Evolutionary conservation across 2,329 filamentous ascomycete species (phyloP), one percentile per base, ranked within the genome.

Genomic region (Lasiodiplodia gonubiensis): DNA sequence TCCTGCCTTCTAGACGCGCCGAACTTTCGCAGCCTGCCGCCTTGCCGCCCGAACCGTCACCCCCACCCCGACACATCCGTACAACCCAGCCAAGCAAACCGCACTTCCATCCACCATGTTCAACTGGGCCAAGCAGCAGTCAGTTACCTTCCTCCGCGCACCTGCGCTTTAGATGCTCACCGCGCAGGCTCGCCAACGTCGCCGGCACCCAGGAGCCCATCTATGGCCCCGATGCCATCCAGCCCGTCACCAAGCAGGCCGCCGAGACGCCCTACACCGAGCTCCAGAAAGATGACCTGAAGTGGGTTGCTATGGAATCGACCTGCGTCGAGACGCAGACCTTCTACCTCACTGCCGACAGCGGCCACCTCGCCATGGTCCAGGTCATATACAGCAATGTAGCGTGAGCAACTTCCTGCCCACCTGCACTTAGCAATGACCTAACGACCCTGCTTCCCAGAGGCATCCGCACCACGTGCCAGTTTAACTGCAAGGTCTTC

Each of bases 331-430:
- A 99, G 85, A 97, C 93, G 35, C 91, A 97, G 83, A 93, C 87
- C 70, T 99, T 97, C 83, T 99, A 99, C 83, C 82, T 97, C 75
- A 90, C 90, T 80, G 85, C 90, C 67, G 92, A 97, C 70, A 88
- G 84, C 69, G 95, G 95, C 61, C 86, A 90, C 70, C 80, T 94
- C 71, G 92, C 86, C 64, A 87, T 97, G 80, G 88, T 88, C 69
- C 95, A 99, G 85, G 86, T 98, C 81, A 97, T 99, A 79, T 97
- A 98, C 85, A 98, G 92, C 84, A 97, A 97, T 81, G 92, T 99
- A 78, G 91, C 88, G 94, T 97, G 73, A 72, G 89, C 81, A 90
- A 35, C 65, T 48, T 27, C 64, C 59, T 48, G 59, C 46, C 21
- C 55, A n/a, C 25, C 46, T 51, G 59, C 46, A 7, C 12, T 30